Evolutionary conservation across 345 rosid species (phyloP).

Genomic region (Bruguiera gymnorhiza): DNA sequence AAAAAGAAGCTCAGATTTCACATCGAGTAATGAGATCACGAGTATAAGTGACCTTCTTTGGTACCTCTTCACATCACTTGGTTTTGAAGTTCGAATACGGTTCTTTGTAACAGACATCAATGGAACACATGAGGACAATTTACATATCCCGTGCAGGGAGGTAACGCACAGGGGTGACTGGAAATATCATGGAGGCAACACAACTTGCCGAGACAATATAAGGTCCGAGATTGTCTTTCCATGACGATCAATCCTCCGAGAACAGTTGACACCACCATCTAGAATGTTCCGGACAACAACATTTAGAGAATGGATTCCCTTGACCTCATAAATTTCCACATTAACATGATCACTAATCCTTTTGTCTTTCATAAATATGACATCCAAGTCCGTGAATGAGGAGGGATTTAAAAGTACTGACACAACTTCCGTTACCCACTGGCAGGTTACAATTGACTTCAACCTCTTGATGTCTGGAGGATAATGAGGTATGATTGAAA

Average conservation of each 20-base stretch:
- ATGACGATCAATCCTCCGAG: constrained; percentile 85
- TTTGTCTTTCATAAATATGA: constrained; percentile 33
- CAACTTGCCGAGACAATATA: constrained; percentile 58
- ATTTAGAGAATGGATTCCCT: constrained; percentile 66
- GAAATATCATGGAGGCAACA: constrained; percentile 38
- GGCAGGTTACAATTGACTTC: constrained; percentile 57
- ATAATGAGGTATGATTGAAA: constrained; percentile 74
- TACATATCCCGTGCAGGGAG: neutral
- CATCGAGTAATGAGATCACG: no score
- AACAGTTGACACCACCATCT: constrained; percentile 89
- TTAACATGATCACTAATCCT: constrained; percentile 38
- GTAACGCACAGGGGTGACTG: neutral
- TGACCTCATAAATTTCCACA: constrained; percentile 71
- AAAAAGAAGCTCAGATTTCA: no score
- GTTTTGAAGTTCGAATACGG: no score
- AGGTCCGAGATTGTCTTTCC: constrained; percentile 83
- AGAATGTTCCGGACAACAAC: constrained; percentile 73
- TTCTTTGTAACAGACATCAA: no score
- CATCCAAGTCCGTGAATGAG: constrained; percentile 38
- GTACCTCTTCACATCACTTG: no score
- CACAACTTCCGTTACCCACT: constrained; percentile 68
- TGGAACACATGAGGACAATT: no score
- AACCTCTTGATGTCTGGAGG: constrained; percentile 54
- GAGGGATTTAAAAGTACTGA: constrained; percentile 48
- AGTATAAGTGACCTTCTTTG: no score